These are phyloP conservation scores for Chenopodium quinoa DNA, from an alignment of 148 eudicot genomes.

Conservation along the genomic window DNA sequence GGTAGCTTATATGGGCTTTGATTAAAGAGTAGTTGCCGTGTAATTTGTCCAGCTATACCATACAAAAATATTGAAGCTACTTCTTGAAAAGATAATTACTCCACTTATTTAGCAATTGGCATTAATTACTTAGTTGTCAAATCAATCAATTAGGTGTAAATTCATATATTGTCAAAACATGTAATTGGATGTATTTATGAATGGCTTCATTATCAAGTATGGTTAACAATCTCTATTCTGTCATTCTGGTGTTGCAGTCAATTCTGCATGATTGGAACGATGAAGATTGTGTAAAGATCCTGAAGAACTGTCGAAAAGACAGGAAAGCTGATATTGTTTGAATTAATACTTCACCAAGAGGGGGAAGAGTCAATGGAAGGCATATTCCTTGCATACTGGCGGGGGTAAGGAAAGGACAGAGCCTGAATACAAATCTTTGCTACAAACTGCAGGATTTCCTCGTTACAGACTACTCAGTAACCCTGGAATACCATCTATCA, in stretches of 20 bases:
- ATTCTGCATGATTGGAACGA: constrained; percentile 47
- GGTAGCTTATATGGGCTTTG: no score
- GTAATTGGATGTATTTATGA: neutral
- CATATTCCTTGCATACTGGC: constrained; percentile 7
- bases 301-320: constrained; percentile 35
- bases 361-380: constrained; percentile 30
- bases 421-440: constrained; percentile 27
- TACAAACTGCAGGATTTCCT: constrained; percentile 31
- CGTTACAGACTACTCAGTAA: constrained; percentile 27
- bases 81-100: no score
- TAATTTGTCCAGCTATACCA: no score
- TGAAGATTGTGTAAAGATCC: constrained; percentile 35
- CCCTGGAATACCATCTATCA: constrained; percentile 28
- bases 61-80: no score
- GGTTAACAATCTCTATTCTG: neutral
- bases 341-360: constrained; percentile 24
- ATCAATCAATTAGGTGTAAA: neutral
- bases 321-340: constrained; percentile 35
- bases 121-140: no score
- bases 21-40: no score
- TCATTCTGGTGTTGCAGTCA: constrained; percentile 24
- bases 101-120: no score
- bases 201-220: neutral
- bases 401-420: constrained; percentile 44
- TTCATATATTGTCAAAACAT: neutral